Conservation (phyloP, 257 asterid species). For the Petunia secreta region DNA sequence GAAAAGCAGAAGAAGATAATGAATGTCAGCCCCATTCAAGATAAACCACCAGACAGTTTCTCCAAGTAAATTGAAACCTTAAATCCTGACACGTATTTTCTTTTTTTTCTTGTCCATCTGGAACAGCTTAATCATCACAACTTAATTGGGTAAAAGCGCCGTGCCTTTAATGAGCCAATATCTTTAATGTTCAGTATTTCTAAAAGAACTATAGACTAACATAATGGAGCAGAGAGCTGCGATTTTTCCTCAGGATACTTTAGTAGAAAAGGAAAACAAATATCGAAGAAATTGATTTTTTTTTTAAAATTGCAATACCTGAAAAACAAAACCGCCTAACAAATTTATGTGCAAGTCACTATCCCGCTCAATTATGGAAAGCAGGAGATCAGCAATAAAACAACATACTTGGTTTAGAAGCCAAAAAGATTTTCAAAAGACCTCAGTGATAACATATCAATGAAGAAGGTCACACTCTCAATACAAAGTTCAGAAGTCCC, state of each 20-base stretch:
- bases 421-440: neutral
- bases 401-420: conserved; percentile 4
- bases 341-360: neutral
- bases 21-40: neutral
- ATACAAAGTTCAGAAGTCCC: conserved; percentile 5
- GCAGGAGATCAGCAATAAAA: neutral
- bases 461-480: conserved; percentile 7
- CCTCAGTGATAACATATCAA: neutral
- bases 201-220: neutral
- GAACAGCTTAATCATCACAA: neutral
- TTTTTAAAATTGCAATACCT: neutral
- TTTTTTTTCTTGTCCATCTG: neutral
- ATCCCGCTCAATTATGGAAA: neutral
- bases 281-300: too few species aligned
- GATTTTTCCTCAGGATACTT: neutral
- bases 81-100: neutral
- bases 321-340: neutral
- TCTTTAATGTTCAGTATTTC: neutral
- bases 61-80: neutral
- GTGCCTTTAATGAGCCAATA: neutral
- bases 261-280: neutral
- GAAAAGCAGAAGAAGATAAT: neutral
- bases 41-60: neutral
- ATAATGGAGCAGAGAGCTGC: neutral
- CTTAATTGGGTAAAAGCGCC: neutral